Evolutionary conservation across 306 rosid genomes (phyloP).

Genomic region (Abrus pulchellus): DNA sequence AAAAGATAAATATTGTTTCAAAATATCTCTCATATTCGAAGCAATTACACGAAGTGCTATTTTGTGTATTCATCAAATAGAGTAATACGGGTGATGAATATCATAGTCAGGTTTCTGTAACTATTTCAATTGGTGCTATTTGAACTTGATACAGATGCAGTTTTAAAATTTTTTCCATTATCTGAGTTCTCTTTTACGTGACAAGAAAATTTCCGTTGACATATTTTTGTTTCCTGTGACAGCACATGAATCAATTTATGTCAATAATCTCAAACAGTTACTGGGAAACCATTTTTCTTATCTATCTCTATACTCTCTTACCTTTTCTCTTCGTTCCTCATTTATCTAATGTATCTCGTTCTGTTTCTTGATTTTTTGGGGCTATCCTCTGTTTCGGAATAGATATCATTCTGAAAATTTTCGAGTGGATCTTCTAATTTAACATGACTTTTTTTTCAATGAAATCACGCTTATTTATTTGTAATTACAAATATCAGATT

Average conservation of each 20-base stretch:
- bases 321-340: neutral
- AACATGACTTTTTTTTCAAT: neutral
- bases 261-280: neutral
- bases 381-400: neutral
- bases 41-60: too few relatives aligned
- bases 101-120: too few relatives aligned
- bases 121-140: too few relatives aligned
- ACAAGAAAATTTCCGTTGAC: conserved; percentile 16
- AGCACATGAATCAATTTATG: conserved; percentile 26
- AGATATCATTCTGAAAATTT: neutral
- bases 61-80: too few relatives aligned
- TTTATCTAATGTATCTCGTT: neutral
- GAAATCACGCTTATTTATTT: neutral
- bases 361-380: neutral
- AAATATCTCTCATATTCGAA: too few relatives aligned
- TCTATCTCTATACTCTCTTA: neutral
- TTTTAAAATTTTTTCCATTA: too few relatives aligned
- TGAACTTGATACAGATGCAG: too few relatives aligned
- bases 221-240: neutral
- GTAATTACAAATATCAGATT: neutral
- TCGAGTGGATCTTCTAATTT: neutral
- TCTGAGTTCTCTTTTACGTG: conserved; percentile 52
- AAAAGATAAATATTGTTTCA: too few relatives aligned
- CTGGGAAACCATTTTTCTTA: neutral
- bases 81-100: too few relatives aligned